These are phyloP conservation scores for Argentina anserina DNA, from an alignment of 306 rosid genomes.

Conservation along the genomic window DNA sequence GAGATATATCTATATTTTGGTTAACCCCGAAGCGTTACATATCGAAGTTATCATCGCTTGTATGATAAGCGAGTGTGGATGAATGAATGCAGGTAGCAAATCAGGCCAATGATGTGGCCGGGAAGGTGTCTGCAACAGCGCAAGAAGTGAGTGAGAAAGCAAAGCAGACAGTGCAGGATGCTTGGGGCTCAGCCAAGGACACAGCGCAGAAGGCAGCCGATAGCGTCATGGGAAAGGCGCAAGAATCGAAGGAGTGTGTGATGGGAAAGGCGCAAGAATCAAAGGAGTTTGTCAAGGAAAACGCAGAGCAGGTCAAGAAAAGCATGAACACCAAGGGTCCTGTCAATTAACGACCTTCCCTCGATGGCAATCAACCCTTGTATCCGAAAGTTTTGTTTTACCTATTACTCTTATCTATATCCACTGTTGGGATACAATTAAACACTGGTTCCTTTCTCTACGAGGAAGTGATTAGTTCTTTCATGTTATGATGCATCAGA, in stretches of 20 bases:
- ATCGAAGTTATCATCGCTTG: background rate
- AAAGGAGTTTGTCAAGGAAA: slow-evolving; percentile 45
- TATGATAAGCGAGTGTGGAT: background rate
- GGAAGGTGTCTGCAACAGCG: slow-evolving; percentile 36
- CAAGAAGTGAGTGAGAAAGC: slow-evolving; percentile 55
- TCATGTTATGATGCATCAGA: background rate
- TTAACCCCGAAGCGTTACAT: too few relatives aligned
- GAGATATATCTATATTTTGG: background rate
- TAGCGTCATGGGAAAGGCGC: slow-evolving; percentile 34
- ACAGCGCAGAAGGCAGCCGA: slow-evolving; percentile 57
- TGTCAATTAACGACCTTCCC: background rate
- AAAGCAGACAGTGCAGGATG: slow-evolving; percentile 57
- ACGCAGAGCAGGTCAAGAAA: slow-evolving; percentile 43
- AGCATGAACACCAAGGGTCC: slow-evolving; percentile 49
- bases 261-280: slow-evolving; percentile 46
- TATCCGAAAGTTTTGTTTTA: background rate
- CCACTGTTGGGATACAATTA: slow-evolving; percentile 13
- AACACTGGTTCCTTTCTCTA: background rate
- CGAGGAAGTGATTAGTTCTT: slow-evolving; percentile 3
- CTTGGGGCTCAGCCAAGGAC: slow-evolving; percentile 67
- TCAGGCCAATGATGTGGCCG: slow-evolving; percentile 37
- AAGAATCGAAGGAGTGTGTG: slow-evolving; percentile 46
- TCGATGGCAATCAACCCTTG: background rate
- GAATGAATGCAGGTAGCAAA: slow-evolving; percentile 35
- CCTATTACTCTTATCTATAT: background rate